Base-by-base conservation (phyloP, 139 green algal genomes). In the Ettlia oleoabundans region DNA sequence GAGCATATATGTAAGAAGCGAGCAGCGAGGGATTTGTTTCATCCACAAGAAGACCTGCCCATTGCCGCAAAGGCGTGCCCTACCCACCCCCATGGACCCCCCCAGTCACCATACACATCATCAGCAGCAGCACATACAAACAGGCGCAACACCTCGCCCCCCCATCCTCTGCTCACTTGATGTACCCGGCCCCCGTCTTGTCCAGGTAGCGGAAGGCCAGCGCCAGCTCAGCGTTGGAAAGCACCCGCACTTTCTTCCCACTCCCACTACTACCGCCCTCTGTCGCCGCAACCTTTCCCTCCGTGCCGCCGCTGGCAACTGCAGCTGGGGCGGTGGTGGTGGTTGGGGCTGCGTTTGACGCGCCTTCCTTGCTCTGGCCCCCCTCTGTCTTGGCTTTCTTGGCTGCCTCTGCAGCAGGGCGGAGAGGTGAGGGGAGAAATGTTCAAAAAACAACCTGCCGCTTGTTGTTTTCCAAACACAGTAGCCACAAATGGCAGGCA, bases 131-230 rank as follows among this genome's bases (percentile, higher is more conserved):
- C 22, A 35, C 66, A 51, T 30, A 33, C 35, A 51, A 28, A 51
- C 65, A 6, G 30, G 37, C 30, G 24, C 41, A 62, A 40, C 28
- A 19, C 28, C n/a, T 40, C 3, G 19, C 37, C 35, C 22, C 66
- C 35, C 5, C 1, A 30, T 73, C n/a, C 43, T 4, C n/a, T 30
- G 42, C 73, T 3, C 73, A 80, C 72, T 47, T 71, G 65, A 90
- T 75, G 80, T 90, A 90, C 0, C 80, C 83, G 64, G 47, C 65
- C 69, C 86, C 80, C 40, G 76, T 88, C 13, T 62, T 67, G 80
- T 90, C 86, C 79, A 90, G 86, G 80, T 85, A 88, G 52, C 84
- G 78, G 84, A 86, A 90, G 38, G 84, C 86, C 33, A 76, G 65
- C 35, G 76, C 15, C 7, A 90, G 83, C 32, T 76, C 75, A 24